Conservation (phyloP, 2,329 filamentous ascomycete genomes). For the Pseudogymnoascus verrucosus region DNA sequence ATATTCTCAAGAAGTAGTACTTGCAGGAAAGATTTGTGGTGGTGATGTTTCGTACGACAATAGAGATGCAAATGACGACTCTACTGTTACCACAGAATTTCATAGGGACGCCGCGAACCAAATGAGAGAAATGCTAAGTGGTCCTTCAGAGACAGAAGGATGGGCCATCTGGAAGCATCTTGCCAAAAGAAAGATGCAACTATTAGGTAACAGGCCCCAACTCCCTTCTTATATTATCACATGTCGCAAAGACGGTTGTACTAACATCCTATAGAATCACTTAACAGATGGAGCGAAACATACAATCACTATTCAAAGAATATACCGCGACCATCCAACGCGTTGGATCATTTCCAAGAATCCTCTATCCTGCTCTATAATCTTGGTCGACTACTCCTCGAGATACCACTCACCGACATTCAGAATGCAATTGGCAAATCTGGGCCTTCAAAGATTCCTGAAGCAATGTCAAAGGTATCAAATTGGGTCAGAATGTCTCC, state of each 20-base stretch:
- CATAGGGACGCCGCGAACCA: neutral
- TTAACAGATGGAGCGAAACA: neutral
- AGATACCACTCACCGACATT: constrained; percentile 17
- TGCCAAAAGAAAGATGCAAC: neutral
- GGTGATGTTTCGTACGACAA: constrained; percentile 9
- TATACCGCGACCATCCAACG: neutral
- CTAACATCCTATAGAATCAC: neutral
- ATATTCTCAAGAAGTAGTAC: constrained; percentile 16
- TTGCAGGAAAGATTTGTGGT: constrained; percentile 17
- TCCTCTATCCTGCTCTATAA: constrained; percentile 16
- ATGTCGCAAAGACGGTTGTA: neutral
- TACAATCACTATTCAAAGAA: neutral
- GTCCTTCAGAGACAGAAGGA: neutral
- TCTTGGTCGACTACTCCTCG: constrained; percentile 16
- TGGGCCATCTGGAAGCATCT: neutral
- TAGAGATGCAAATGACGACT: neutral
- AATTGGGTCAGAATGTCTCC: constrained; percentile 14
- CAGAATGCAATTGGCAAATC: constrained; percentile 19
- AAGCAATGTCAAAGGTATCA: constrained; percentile 16
- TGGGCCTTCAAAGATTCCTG: constrained; percentile 13
- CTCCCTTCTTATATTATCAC: neutral
- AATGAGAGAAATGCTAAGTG: neutral
- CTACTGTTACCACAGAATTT: neutral
- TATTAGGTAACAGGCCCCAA: neutral
- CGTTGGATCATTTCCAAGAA: constrained; percentile 16